Evolutionary conservation across 1,139 yeast species (phyloP).

Genomic region (Scheffersomyces stambukii): DNA sequence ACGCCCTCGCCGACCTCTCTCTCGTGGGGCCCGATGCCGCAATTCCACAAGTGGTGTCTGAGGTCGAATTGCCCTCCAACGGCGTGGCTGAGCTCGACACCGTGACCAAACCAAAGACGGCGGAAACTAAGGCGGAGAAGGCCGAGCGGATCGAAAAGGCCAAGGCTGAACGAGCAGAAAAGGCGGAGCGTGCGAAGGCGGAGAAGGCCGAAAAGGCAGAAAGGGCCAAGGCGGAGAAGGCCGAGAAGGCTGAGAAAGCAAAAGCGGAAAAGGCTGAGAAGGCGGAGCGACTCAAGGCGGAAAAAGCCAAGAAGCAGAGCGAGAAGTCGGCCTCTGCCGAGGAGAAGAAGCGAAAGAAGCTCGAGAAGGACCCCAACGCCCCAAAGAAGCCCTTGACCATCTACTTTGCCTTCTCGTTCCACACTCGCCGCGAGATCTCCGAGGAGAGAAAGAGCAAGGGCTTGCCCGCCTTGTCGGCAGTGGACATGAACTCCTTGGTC

Average conservation of each 20-base stretch:
- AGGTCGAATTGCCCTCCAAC: conserved; percentile 4
- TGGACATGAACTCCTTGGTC: conserved; percentile 74
- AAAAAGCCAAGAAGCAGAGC: no score
- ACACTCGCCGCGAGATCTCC: conserved; percentile 57
- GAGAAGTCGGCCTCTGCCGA: neutral
- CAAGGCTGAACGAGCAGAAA: no score
- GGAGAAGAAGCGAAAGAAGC: conserved; percentile 39
- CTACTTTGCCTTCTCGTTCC: conserved; percentile 72
- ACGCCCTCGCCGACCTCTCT: conserved; percentile 12
- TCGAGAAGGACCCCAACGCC: conserved; percentile 55
- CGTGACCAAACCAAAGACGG: neutral
- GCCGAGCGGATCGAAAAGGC: conserved; percentile 3
- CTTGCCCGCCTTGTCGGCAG: conserved; percentile 60
- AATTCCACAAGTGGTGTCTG: conserved; percentile 11
- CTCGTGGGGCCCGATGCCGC: conserved; percentile 12
- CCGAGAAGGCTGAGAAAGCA: no score
- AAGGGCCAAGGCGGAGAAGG: no score
- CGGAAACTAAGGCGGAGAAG: conserved; percentile 1
- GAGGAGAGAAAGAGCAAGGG: conserved; percentile 61
- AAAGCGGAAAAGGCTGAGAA: no score
- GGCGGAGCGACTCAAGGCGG: no score
- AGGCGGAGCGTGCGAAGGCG: neutral
- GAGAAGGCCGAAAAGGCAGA: conserved; percentile 4
- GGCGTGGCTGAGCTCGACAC: conserved; percentile 3
- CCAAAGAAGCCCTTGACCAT: conserved; percentile 72